Conservation (phyloP, 176 grass and related monocot genomes). For the Dendrocalamus sinicus region DNA sequence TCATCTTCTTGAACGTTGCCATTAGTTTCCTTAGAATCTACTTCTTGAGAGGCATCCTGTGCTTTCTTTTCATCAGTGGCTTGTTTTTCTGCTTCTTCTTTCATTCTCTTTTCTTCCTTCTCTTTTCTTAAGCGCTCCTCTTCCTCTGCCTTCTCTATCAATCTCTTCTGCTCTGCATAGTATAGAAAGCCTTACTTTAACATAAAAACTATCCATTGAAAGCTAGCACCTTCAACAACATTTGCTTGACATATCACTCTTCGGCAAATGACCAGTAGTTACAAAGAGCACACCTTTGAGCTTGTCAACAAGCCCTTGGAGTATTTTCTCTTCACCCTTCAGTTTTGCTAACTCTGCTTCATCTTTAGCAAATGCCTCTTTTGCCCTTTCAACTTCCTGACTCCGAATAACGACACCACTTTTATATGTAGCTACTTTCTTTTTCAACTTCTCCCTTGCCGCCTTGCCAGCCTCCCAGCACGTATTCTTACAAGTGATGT, state of each 20-base stretch:
- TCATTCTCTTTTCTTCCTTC: conserved; percentile 85
- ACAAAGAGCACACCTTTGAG: conserved; percentile 70
- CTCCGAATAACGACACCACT: conserved; percentile 72
- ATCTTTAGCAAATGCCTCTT: conserved; percentile 80
- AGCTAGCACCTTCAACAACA: conserved; percentile 5
- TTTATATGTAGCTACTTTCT: conserved; percentile 84
- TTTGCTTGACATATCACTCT: conserved; percentile 20
- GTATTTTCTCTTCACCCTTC: conserved; percentile 83
- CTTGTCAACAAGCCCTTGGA: conserved; percentile 80
- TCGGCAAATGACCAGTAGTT: background rate
- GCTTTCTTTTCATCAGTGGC: conserved; percentile 51
- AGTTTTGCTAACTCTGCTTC: conserved; percentile 76
- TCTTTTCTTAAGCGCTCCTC: conserved; percentile 87
- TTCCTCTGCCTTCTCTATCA: conserved; percentile 90
- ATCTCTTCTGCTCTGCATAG: conserved; percentile 81
- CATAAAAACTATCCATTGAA: conserved; percentile 1
- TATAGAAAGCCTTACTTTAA: conserved; percentile 17
- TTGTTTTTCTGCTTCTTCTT: conserved; percentile 78
- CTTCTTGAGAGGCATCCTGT: conserved; percentile 51
- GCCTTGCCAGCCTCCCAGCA: conserved; percentile 98
- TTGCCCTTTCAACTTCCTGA: conserved; percentile 82
- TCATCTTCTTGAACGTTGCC: conserved; percentile 50
- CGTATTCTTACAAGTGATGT: conserved; percentile 76
- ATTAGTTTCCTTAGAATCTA: conserved; percentile 46
- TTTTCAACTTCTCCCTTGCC: conserved; percentile 87